Evolutionary conservation across 2,329 filamentous ascomycete genomes (phyloP), one percentile per base, ranked within the genome.

Genomic region (Fusarium poae): DNA sequence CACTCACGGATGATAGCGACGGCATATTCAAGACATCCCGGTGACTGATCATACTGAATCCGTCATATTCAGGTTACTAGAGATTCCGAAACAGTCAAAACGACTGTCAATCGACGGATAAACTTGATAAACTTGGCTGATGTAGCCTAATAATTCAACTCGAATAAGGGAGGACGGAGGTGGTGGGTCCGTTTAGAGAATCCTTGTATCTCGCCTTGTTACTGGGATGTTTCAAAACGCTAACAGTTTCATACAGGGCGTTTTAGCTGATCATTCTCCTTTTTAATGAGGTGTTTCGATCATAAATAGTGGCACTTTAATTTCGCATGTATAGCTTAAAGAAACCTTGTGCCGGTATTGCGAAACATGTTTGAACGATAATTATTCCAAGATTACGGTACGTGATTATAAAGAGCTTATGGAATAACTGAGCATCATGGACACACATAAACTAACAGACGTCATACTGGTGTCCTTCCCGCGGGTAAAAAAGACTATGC

Each of bases 171-270:
- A 46, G n/a, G 6, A 27, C 59, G 59, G 59, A 62, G 57, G 37
- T 50, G 37, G 57, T 46, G 59, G 59, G 34, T 62, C 57, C 59
- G 59, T 18, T 54, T 45, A 35, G 11, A 35, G 11, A 9, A 54
- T 20, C 59, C 46, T 40, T 62, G 57, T 25, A 16, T 32, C 11
- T 48, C 30, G 23, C n/a, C 15, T 54, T 16, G n/a, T 18, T 35
- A 45, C 57, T 46, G 29, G 57, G 57, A 21, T 62, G 59, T 55
- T 62, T 62, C 59, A 43, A 62, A 62, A 62, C 59, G 32, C 39
- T 43, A 62, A 42, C 35, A 62, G 57, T 62, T 62, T 62, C 59
- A 46, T 30, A 37, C 13, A 21, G 8, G 13, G 25, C 27, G 40
- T 62, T 45, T 45, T 43, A 35, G 40, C 30, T n/a, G 45, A 46